phyloP scores from a whole-genome alignment of 2,329 filamentous ascomycete genomes.

The Leptographium radiaticola region DNA sequence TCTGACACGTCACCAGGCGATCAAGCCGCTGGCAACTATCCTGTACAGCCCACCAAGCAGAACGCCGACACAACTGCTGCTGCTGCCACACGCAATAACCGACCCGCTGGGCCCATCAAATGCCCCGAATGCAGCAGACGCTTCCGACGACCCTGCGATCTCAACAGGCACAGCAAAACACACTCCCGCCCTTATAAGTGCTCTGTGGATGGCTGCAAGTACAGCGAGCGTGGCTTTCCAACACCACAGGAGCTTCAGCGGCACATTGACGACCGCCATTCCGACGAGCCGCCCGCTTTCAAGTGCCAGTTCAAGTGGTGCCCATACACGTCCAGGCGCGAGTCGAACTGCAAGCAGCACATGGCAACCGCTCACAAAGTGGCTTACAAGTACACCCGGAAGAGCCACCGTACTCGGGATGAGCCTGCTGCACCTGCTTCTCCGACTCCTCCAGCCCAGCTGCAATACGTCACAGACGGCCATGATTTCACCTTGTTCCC shows the following conservation, averaged over 20 bases:
- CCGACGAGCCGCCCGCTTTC: constrained; percentile 48
- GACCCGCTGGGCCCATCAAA: background rate
- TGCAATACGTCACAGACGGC: background rate
- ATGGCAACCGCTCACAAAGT: constrained; percentile 73
- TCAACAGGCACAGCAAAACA: constrained; percentile 62
- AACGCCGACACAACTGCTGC: background rate
- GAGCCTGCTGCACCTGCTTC: background rate
- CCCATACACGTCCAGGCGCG: constrained; percentile 60
- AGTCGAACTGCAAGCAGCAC: constrained; percentile 75
- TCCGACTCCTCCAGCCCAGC: background rate
- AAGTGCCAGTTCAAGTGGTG: constrained; percentile 53
- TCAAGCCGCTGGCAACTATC: no score
- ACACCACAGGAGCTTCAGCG: constrained; percentile 69
- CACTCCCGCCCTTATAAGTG: constrained; percentile 71
- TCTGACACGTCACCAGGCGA: background rate
- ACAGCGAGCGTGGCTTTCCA: constrained; percentile 56
- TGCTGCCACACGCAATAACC: background rate
- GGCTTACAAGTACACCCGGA: constrained; percentile 53
- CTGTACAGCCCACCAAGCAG: background rate
- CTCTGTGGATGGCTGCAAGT: constrained; percentile 51
- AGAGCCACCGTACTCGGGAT: background rate
- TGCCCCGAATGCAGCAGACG: constrained; percentile 14
- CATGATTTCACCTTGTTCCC: background rate
- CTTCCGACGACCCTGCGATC: constrained; percentile 19
- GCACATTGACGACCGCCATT: constrained; percentile 68